Conservation (phyloP, 1,284 basidiomycete genomes). For the Blastosporella zonata region DNA sequence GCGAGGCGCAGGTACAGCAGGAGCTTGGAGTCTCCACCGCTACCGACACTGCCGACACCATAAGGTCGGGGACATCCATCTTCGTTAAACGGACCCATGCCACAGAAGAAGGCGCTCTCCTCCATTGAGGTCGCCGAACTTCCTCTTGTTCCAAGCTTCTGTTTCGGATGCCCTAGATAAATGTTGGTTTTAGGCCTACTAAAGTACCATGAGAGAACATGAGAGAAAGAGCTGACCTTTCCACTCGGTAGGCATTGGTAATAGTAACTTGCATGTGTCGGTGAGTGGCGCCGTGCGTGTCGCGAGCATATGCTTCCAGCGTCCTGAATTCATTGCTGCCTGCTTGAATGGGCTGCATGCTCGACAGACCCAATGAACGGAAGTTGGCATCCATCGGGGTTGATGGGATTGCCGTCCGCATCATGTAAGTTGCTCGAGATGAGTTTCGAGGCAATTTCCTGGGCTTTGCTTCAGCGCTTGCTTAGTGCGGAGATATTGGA, state of each 20-base stretch:
- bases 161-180: constrained; percentile 43
- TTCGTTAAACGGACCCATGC: too few species aligned
- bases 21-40: too few species aligned
- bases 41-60: too few species aligned
- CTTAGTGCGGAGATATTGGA: background rate
- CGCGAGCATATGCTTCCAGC: constrained; percentile 48
- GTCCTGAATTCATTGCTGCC: constrained; percentile 46
- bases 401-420: constrained; percentile 44
- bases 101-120: constrained; percentile 61
- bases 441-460: constrained; percentile 62
- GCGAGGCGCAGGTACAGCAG: too few species aligned
- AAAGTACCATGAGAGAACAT: background rate
- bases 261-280: constrained; percentile 41
- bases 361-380: constrained; percentile 48
- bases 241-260: constrained; percentile 52
- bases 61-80: too few species aligned
- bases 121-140: constrained; percentile 40
- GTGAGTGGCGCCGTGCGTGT: constrained; percentile 60
- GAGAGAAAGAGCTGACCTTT: constrained; percentile 36
- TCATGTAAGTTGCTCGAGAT: constrained; percentile 43
- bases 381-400: constrained; percentile 60
- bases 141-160: constrained; percentile 48
- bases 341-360: constrained; percentile 48
- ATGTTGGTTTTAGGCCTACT: background rate
- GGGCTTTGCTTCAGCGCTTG: background rate